Conservation (phyloP, 1,139 yeast genomes). For the Diutina pseudorugosa region DNA sequence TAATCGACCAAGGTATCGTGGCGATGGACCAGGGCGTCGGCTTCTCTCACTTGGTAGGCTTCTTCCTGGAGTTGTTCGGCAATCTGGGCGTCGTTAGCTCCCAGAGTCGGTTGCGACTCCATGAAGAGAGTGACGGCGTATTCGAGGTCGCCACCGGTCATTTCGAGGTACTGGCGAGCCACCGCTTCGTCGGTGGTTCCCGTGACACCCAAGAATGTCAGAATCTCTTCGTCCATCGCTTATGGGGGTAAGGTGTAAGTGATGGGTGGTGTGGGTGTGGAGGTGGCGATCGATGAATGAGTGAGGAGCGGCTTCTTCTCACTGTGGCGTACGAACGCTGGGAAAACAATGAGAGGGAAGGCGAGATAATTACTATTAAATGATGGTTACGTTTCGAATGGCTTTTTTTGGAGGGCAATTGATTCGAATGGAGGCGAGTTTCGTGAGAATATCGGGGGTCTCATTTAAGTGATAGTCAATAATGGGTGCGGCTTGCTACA, state of each 20-base stretch:
- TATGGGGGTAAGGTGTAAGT: neutral
- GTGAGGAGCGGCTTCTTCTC: no score
- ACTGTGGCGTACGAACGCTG: no score
- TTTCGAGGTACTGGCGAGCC: constrained; percentile 71
- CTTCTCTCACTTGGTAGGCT: constrained; percentile 44
- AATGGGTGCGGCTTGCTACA: no score
- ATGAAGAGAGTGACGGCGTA: constrained; percentile 76
- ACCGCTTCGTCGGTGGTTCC: constrained; percentile 54
- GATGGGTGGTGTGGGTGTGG: neutral
- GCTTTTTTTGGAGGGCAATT: no score
- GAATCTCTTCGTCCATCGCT: constrained; percentile 41
- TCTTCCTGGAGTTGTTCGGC: constrained; percentile 60
- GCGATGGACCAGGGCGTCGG: constrained; percentile 68
- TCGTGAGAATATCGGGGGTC: no score
- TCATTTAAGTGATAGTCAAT: no score
- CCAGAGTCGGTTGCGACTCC: constrained; percentile 33
- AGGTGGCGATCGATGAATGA: neutral
- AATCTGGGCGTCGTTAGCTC: constrained; percentile 40
- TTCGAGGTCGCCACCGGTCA: constrained; percentile 71
- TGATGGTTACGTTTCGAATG: no score
- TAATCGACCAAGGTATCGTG: constrained; percentile 65
- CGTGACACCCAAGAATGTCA: constrained; percentile 77
- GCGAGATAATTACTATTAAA: no score
- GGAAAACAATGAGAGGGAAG: no score
- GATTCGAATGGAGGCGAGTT: no score